Evolutionary conservation across 192 early-diverging fungal genomes (phyloP), one percentile per base, ranked within the genome.

Genomic region (Phycomyces blakesleeanus): DNA sequence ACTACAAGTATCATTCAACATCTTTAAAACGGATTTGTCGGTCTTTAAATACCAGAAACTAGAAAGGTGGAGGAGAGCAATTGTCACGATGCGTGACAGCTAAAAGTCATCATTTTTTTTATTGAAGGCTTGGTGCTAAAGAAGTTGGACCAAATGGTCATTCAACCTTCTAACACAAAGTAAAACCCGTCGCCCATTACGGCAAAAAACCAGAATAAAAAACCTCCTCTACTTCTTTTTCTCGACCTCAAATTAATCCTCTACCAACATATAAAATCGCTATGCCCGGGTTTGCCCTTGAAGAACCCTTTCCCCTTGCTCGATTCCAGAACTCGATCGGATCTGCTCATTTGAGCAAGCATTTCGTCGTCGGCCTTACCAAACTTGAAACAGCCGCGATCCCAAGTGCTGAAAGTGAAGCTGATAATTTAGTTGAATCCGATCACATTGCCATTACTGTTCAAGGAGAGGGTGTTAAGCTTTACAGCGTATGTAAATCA

Each of bases 391-490:
- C 52, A 27, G 51, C 53, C 20, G 53, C 65, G 51, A 65, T 62
- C 20, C 64, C 66, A 26, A 54, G 51, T 37, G 54, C 61, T 41
- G 55, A 27, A 24, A 57, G 55, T 22, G 59, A 67, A 25, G 20
- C 25, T 16, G 37, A 34, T 24, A 47, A 54, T 34, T 51, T 44
- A 7, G 63, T 60, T 6, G 60, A 69, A 29, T 22, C 71, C 37
- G 63, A 70, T 50, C 56, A 73, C 5, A 68, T 77, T 22, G 77
- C 71, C 22, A 70, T 82, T 22, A 78, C 80, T 40, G 74, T 79
- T 6, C 80, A 82, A 49, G 76, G 78, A 41, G 75, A 79, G 54
- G 80, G 78, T 15, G 64, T 82, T 22, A 76, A 82, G 40, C 68
- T 79, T n/a, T 82, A 77, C 50, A 77, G 79, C 59, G 80, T 82